These are phyloP conservation scores for Monilinia polystroma DNA, from an alignment of 2,329 filamentous ascomycete genomes.

Conservation along the genomic window DNA sequence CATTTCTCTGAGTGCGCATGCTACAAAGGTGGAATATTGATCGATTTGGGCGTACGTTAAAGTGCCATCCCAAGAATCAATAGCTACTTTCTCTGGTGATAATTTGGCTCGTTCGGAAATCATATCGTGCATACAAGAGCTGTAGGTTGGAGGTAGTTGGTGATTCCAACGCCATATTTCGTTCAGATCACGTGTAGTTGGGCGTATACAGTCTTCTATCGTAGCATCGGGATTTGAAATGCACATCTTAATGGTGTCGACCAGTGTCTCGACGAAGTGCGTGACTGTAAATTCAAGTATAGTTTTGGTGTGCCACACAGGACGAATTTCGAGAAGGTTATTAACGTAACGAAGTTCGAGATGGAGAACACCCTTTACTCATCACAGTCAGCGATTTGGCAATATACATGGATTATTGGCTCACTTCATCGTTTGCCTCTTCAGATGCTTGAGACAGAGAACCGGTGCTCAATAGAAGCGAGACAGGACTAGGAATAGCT, in stretches of 20 bases:
- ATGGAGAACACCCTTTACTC: constrained; percentile 10
- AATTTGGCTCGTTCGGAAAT: constrained; percentile 26
- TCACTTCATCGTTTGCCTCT: constrained; percentile 35
- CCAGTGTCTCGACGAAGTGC: constrained; percentile 45
- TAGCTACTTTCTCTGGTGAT: constrained; percentile 30
- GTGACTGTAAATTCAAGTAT: constrained; percentile 44
- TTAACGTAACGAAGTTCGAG: constrained; percentile 23
- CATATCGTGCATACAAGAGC: constrained; percentile 35
- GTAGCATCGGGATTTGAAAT: constrained; percentile 37
- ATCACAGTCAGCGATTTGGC: constrained; percentile 11
- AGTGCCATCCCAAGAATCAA: constrained; percentile 34
- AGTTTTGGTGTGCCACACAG: constrained; percentile 43
- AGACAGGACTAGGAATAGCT: constrained; percentile 10
- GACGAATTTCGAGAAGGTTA: constrained; percentile 41
- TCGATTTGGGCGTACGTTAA: constrained; percentile 34
- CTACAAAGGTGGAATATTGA: constrained; percentile 28
- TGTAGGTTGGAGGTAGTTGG: constrained; percentile 44
- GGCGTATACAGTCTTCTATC: constrained; percentile 41
- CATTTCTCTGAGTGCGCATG: constrained; percentile 29
- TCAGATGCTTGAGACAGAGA: constrained; percentile 23
- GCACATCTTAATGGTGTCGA: constrained; percentile 44
- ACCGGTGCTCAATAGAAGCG: constrained; percentile 28
- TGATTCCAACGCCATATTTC: constrained; percentile 51
- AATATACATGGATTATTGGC: constrained; percentile 17
- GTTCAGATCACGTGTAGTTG: constrained; percentile 44